phyloP scores from a whole-genome alignment of 495 filamentous ascomycete species.

The Penicillium subrubescens region DNA sequence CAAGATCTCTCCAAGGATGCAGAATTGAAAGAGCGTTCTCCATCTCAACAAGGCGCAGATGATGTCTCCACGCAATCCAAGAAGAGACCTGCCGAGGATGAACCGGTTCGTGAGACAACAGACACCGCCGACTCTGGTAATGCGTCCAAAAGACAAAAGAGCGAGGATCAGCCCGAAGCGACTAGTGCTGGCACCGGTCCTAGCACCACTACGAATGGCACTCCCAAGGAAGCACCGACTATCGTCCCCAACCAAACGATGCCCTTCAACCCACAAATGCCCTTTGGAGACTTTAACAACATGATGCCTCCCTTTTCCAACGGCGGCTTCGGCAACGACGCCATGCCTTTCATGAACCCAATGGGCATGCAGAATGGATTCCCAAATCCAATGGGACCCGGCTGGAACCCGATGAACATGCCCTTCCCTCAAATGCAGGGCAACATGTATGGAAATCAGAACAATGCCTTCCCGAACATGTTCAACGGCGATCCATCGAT shows the following conservation, averaged over 20 bases:
- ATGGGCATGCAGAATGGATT: constrained; percentile 54
- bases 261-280: constrained; percentile 39
- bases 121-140: constrained; percentile 23
- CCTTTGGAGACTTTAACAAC: constrained; percentile 33
- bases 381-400: constrained; percentile 42
- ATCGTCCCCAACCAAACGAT: constrained; percentile 18
- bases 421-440: constrained; percentile 38
- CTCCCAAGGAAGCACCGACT: constrained; percentile 16
- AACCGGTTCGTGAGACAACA: constrained; percentile 44
- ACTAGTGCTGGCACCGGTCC: not conserved
- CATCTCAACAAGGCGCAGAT: constrained; percentile 39
- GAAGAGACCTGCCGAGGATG: constrained; percentile 82
- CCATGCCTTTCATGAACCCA: constrained; percentile 57
- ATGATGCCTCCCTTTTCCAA: constrained; percentile 45
- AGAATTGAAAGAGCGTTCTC: constrained; percentile 29
- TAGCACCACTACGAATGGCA: not conserved
- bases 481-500: constrained; percentile 48
- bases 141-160: constrained; percentile 40
- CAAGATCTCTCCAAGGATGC: constrained; percentile 14
- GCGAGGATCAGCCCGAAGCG: constrained; percentile 22
- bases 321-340: constrained; percentile 42
- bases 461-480: constrained; percentile 39
- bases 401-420: constrained; percentile 56
- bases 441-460: constrained; percentile 53
- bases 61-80: constrained; percentile 46